Base-by-base conservation (phyloP, 306 rosid species). In the Arachis stenosperma region DNA sequence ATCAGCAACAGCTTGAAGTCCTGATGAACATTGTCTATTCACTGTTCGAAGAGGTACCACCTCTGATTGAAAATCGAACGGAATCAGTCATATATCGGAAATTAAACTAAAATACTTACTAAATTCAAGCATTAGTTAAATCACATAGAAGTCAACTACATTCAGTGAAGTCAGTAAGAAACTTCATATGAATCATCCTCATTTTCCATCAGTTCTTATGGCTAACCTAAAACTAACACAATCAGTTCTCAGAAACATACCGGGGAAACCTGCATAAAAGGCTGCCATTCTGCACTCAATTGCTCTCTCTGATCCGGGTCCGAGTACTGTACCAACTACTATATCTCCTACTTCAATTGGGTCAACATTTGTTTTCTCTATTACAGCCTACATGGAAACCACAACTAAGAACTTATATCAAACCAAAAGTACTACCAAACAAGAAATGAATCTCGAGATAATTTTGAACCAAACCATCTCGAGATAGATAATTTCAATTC, bases 1-100 rank as follows among this genome's bases (percentile, higher is more conserved):
- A 78, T 94, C 98, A 77, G 97, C 86, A 74, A 91, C 97, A 7
- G 98, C 97, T 78, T 94, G 97, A 74, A 91, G 97, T 68, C 98
- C 96, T 0, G 97, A 94, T 29, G 98, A 94, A 76, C 98, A 94
- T 83, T 89, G 98, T 75, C 97, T 79, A 76, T 94, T 94, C 65
- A 91, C 96, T 0, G 98, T 91, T 79, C 97, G 84, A 75, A 91
- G 77, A 12, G 96, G 92, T 75, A 88, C 92, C 2, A 92, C 82
- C 22, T 89, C 98, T 94, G 90, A 41, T 80, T 37, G 64, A 74
- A 77, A 70, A 41, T 61, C 60, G 58, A 37, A 43, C 75, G 27
- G 48, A 62, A 61, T 37, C 50, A 70, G 67, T 12, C 55, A 74
- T 39, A 46, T 14, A 51, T 59, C 62, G 10, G 33, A 74, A 61